Evolutionary conservation across 345 rosid species (phyloP), one percentile per base, ranked within the genome.

Genomic region (Ricinus communis): DNA sequence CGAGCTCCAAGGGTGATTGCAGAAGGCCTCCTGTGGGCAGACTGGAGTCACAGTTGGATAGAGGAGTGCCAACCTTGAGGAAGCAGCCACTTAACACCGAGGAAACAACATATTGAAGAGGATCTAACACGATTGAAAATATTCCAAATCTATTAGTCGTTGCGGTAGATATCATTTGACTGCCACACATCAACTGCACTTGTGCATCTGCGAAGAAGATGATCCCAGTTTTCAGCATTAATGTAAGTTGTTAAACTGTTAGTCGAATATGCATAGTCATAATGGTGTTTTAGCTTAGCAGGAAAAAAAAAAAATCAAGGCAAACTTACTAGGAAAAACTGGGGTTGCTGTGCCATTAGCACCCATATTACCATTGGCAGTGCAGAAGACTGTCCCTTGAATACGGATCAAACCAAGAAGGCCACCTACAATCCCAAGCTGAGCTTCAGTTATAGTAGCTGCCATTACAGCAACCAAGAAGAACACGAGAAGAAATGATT

Each of bases 131-230:
- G 0, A 81, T 72, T 0, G 84, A 72, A 75, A 86, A 89, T 18
- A 61, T 0, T 60, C 91, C 90, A 0, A 69, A 70, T 21, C 45
- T 70, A 40, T 79, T 86, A 0, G 90, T 87, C 25, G 83, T 84
- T 56, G 86, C n/a, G 18, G 57, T 80, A 8, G 87, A 75, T 2
- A 87, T 80, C 27, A 79, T 82, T 16, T 74, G 81, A 64, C 79
- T 85, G 61, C 87, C 86, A 45, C 87, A 82, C 22, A 72, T 79
- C 75, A 87, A 80, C 41, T 87, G 82, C 77, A 89, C 90, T 36
- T 49, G 18, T 0, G 94, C 90, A 77, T 87, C 90, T 87, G 57
- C 56, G 53, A 28, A 0, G 38, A 33, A 33, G n/a, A 33, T 33
- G 2, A 33, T 33, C 38, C 2, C 38, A 33, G 2, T 2, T 33